phyloP scores from a whole-genome alignment of 768 basidiomycete species.

The Kwoniella sp. region DNA sequence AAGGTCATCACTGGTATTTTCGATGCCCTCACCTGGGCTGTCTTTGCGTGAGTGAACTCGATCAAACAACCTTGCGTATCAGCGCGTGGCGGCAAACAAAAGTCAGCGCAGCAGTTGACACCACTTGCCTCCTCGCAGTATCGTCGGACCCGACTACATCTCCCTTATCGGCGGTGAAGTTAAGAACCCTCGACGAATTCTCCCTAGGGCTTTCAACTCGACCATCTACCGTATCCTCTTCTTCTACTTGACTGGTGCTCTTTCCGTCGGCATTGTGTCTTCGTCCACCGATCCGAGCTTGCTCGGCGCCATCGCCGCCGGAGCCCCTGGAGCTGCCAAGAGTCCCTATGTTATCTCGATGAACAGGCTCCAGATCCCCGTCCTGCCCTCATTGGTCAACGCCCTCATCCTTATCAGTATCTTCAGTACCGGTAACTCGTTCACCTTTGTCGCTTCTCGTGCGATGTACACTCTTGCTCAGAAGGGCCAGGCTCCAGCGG shows the following conservation, averaged over 20 bases:
- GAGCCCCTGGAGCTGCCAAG: conserved; percentile 35
- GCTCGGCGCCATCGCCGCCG: conserved; percentile 33
- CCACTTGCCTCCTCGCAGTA: background rate
- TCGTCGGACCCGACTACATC: conserved; percentile 39
- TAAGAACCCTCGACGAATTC: conserved; percentile 32
- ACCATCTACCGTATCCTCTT: conserved; percentile 30
- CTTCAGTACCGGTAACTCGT: conserved; percentile 30
- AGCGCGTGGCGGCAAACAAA: too few relatives aligned
- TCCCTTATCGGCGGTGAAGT: conserved; percentile 31
- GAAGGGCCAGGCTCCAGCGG: conserved; percentile 28
- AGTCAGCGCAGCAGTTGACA: conserved; percentile 1
- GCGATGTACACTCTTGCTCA: conserved; percentile 23
- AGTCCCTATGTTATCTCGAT: conserved; percentile 32
- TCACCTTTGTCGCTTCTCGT: conserved; percentile 28
- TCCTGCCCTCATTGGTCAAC: conserved; percentile 26
- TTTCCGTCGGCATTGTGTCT: conserved; percentile 25
- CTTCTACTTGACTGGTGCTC: conserved; percentile 28
- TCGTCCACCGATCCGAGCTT: conserved; percentile 22
- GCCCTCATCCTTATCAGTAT: conserved; percentile 28
- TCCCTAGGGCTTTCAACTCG: conserved; percentile 37
- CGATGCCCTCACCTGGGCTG: conserved; percentile 23
- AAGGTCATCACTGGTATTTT: conserved; percentile 30
- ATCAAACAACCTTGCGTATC: too few relatives aligned
- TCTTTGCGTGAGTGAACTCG: conserved; percentile 30
- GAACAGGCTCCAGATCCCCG: conserved; percentile 28